Evolutionary conservation across 2,329 filamentous ascomycete genomes (phyloP).

Genomic region (Chaetomium sp.): DNA sequence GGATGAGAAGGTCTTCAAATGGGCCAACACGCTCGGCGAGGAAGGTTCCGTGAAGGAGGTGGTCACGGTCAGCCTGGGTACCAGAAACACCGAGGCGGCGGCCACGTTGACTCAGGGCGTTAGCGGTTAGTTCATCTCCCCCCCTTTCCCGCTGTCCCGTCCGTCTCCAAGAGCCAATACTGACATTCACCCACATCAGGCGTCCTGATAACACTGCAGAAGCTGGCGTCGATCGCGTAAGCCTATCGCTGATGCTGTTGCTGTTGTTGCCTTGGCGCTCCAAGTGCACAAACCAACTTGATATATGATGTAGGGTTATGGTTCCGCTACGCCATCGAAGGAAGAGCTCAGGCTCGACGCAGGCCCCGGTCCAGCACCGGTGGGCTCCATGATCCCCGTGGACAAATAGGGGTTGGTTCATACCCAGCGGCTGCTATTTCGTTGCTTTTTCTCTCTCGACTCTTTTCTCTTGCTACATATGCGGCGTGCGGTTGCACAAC

Average conservation of each 20-base stretch:
- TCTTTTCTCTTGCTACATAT: constrained; percentile 4
- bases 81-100: constrained; percentile 82
- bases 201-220: constrained; percentile 51
- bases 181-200: constrained; percentile 23
- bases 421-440: constrained; percentile 20
- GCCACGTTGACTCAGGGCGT: constrained; percentile 88
- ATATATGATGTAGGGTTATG: constrained; percentile 25
- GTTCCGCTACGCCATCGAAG: constrained; percentile 29
- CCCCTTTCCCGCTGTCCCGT: not conserved
- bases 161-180: no score
- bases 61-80: constrained; percentile 83
- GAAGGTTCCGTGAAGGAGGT: constrained; percentile 66
- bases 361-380: not conserved
- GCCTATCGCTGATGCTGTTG: constrained; percentile 12
- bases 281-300: constrained; percentile 23
- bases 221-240: constrained; percentile 48
- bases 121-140: constrained; percentile 64
- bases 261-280: constrained; percentile 12
- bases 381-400: constrained; percentile 12
- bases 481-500: not conserved
- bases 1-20: constrained; percentile 90
- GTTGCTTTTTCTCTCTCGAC: not conserved
- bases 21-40: constrained; percentile 77
- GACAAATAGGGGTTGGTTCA: constrained; percentile 13
- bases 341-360: constrained; percentile 28